Evolutionary conservation across 768 basidiomycete species (phyloP).

Genomic region (Collybia nuda): DNA sequence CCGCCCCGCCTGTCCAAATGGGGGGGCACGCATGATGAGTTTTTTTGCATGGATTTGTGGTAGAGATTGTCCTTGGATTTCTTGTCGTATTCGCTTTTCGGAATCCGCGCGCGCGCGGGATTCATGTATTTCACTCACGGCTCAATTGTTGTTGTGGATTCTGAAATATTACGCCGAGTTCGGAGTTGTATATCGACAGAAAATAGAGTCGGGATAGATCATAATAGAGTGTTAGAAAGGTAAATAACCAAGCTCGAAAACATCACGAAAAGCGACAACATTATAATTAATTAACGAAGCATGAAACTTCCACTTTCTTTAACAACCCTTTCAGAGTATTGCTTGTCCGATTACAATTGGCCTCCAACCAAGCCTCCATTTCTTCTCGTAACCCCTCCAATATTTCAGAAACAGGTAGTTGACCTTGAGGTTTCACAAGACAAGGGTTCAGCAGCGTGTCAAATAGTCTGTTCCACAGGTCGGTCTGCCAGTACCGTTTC

Average conservation of each 20-base stretch:
- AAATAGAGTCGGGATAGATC: not conserved
- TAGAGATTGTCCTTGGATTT: conserved; percentile 13
- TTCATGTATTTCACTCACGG: conserved; percentile 16
- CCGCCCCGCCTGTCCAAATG: conserved; percentile 73
- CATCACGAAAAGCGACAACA: not conserved
- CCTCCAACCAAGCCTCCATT: conserved; percentile 87
- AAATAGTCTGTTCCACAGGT: conserved; percentile 83
- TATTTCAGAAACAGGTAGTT: conserved; percentile 73
- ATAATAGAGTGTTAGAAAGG: not conserved
- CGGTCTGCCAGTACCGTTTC: conserved; percentile 94
- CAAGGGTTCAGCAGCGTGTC: conserved; percentile 84
- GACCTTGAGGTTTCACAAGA: conserved; percentile 50
- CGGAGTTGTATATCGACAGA: conserved; percentile 5
- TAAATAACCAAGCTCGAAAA: conserved; percentile 2
- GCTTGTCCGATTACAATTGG: conserved; percentile 83
- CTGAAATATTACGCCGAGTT: conserved; percentile 32
- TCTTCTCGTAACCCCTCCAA: conserved; percentile 63
- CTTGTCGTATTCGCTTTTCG: conserved; percentile 19
- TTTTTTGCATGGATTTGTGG: conserved; percentile 7
- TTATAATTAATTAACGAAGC: conserved; percentile 26
- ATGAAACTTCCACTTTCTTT: conserved; percentile 76
- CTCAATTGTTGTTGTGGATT: conserved; percentile 35
- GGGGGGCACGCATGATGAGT: conserved; percentile 65
- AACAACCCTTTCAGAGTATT: conserved; percentile 78
- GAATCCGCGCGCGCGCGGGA: conserved; percentile 15